Percentiles rank a stretch among this genome's conserved stretches.
Conservation (phyloP, 2,329 filamentous ascomycete species). For the Penicillium nordicum region DNA sequence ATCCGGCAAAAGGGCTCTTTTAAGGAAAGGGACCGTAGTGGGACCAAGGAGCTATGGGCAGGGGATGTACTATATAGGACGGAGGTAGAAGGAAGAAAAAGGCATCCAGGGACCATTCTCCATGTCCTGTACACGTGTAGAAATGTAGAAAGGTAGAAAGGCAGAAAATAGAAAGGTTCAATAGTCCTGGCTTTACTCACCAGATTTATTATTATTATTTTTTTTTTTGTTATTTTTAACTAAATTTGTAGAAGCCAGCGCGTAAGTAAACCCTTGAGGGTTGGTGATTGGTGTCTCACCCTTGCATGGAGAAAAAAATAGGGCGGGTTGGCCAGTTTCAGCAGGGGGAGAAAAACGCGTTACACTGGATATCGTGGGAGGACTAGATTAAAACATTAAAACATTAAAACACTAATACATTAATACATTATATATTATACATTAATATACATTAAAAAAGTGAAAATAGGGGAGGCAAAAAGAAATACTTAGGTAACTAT, state of each 20-base stretch:
- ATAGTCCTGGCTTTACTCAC: background rate
- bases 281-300: constrained; percentile 12
- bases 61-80: constrained; percentile 1
- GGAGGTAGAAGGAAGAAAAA: background rate
- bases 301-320: constrained; percentile 6
- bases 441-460: background rate
- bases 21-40: constrained; percentile 1
- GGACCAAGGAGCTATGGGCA: constrained; percentile 4
- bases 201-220: too few relatives aligned
- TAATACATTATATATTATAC: background rate
- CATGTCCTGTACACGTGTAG: constrained; percentile 23
- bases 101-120: constrained; percentile 14
- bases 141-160: constrained; percentile 27
- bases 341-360: constrained; percentile 4
- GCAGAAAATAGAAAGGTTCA: constrained; percentile 1
- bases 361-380: constrained; percentile 8
- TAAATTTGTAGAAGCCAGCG: background rate
- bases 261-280: background rate
- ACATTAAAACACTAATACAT: background rate
- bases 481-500: background rate
- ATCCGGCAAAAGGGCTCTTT: background rate
- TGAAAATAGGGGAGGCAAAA: too few relatives aligned
- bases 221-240: too few relatives aligned
- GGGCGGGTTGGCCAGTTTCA: constrained; percentile 10
- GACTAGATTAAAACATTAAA: background rate